Percentiles rank a stretch among this genome's conserved stretches.
Evolutionary conservation across 2,329 filamentous ascomycete genomes (phyloP).

Genomic region (Cladosporium cucumerinum): DNA sequence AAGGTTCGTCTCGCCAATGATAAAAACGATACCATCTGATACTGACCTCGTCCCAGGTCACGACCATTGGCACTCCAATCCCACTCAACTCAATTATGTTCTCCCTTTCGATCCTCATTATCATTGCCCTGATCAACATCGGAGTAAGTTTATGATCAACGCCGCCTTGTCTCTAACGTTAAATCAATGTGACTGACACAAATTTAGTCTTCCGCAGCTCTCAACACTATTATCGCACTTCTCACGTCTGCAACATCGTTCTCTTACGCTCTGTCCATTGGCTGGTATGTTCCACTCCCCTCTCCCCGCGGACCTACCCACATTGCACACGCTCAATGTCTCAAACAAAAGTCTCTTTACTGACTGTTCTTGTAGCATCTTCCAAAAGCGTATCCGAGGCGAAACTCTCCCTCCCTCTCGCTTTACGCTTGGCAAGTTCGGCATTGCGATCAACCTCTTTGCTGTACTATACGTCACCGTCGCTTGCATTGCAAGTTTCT

Average conservation of each 20-base stretch:
- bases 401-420: conserved; percentile 23
- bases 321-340: not conserved
- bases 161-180: too few relatives aligned
- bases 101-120: conserved; percentile 24
- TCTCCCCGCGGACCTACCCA: not conserved
- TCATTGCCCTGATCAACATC: conserved; percentile 29
- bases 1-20: conserved; percentile 1
- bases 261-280: conserved; percentile 42
- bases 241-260: conserved; percentile 38
- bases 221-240: conserved; percentile 39
- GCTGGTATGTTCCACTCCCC: conserved; percentile 20
- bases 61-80: conserved; percentile 5
- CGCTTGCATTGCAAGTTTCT: conserved; percentile 30
- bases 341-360: not conserved
- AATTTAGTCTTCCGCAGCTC: conserved; percentile 28
- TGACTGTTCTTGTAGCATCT: conserved; percentile 8
- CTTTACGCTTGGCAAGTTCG: conserved; percentile 25
- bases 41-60: not conserved
- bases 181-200: not conserved
- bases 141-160: conserved; percentile 2
- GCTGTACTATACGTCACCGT: conserved; percentile 27
- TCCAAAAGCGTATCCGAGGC: conserved; percentile 22
- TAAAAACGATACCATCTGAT: not conserved
- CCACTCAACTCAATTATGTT: conserved; percentile 28
- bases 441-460: conserved; percentile 26